Base-by-base conservation (phyloP, 257 asterid genomes). In the Solanum bulbocastanum region DNA sequence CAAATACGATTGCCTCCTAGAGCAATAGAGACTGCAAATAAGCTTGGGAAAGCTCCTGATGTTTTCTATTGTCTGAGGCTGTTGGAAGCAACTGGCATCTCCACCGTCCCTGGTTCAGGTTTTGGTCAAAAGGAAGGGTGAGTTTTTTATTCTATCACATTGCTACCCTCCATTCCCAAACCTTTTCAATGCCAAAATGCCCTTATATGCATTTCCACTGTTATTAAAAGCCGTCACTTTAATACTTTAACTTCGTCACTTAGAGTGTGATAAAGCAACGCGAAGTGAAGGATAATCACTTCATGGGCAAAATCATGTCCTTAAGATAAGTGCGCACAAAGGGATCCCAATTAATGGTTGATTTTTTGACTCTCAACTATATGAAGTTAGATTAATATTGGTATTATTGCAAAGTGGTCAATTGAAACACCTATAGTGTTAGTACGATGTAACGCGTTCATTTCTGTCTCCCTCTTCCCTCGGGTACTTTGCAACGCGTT, bases 91-190 rank as follows among this genome's bases (percentile, higher is more conserved):
- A 98, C 99, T 1, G 99, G 99, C 86, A 98, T 98, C 88, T 98
- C 99, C 71, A 98, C 99, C 4, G 99, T 98, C 92, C 99, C 99
- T 2, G 99, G 99, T 68, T 98, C 99, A 56, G 99, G 99, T 16
- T 96, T 98, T 22, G 99, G 99, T 42, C 99, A 98, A 87, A 96
- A 98, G 93, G 99, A 98, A 88, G 99, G 99, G 99, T 98, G 92
- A 81, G 91, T 86, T 25, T 46, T 13, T 56, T 15, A 27, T 18
- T 32, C 69, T 81, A 2, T 81, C 86, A 81, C 46, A 42, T 44
- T 8, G 3, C 66, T n/a, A 36, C 20, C 15, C 25, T 25, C 69
- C 52, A 22, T 79, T 78, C 76, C 13, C 10, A 83, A 52, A 42
- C 22, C 52, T 84, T 25, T 30, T 60, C 65, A 32, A 8, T 22